These are phyloP conservation scores for Luzula sylvatica DNA, from an alignment of 176 grass and related monocot species.

Conservation along the genomic window DNA sequence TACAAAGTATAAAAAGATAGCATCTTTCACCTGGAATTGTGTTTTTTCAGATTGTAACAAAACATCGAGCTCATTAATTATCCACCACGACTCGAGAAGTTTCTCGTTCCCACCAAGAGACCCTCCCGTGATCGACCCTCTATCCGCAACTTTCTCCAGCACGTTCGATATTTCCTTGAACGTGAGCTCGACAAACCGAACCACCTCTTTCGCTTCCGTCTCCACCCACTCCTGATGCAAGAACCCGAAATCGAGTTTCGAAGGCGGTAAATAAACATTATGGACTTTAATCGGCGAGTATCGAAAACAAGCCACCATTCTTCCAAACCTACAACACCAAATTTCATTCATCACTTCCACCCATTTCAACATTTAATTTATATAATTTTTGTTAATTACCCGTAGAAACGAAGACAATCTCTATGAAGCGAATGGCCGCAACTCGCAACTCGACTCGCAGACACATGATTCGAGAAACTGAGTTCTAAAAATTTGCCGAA, in stretches of 20 bases:
- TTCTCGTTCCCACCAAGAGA: constrained; percentile 70
- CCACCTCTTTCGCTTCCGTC: constrained; percentile 77
- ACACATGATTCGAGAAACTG: constrained; percentile 98
- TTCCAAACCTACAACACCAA: constrained; percentile 42
- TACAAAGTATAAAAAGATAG: constrained; percentile 24
- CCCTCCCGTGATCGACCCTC: constrained; percentile 38
- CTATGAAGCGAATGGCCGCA: constrained; percentile 99
- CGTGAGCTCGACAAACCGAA: constrained; percentile 43
- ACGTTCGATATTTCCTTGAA: constrained; percentile 70
- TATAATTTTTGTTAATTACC: constrained; percentile 29
- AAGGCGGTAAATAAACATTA: constrained; percentile 83
- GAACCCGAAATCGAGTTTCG: constrained; percentile 89
- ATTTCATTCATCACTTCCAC: neutral
- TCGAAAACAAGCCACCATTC: constrained; percentile 88
- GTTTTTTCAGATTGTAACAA: constrained; percentile 58
- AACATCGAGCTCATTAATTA: constrained; percentile 62
- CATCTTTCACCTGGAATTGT: constrained; percentile 53
- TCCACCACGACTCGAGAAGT: constrained; percentile 61
- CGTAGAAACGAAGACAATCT: constrained; percentile 95
- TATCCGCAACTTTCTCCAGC: constrained; percentile 52
- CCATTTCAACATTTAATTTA: neutral
- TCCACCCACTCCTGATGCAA: constrained; percentile 97
- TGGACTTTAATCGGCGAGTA: constrained; percentile 86
- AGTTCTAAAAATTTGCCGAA: constrained; percentile 99
- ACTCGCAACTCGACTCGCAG: constrained; percentile 94